Percentiles rank a stretch among this genome's conserved stretches.
phyloP scores from a whole-genome alignment of 2,329 filamentous ascomycete genomes.

The Coniochaeta ligniaria region DNA sequence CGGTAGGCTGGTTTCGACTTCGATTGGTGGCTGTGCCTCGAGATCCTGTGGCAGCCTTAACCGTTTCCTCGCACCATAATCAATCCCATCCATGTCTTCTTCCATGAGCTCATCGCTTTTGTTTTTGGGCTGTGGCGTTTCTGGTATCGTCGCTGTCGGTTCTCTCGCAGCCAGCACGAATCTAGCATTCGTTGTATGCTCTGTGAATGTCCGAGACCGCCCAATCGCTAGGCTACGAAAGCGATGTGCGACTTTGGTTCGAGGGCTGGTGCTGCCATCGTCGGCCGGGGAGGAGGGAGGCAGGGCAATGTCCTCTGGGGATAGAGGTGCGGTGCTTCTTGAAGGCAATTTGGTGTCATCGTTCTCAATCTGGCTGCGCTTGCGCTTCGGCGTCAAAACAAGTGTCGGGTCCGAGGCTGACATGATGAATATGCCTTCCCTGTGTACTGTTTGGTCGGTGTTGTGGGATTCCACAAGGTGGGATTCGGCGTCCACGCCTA shows the following conservation, averaged over 20 bases:
- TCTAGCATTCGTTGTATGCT: background rate
- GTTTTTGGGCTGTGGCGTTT: background rate
- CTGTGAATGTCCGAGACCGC: conserved; percentile 8
- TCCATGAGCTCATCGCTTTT: background rate
- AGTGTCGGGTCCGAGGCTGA: background rate
- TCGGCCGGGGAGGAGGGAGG: conserved; percentile 20
- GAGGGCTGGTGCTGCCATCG: conserved; percentile 45
- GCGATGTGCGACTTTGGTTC: conserved; percentile 41
- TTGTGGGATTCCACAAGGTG: background rate
- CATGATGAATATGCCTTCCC: background rate
- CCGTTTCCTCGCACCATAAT: background rate
- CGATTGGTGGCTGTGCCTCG: background rate
- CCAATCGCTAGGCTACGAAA: conserved; percentile 43
- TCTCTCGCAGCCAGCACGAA: conserved; percentile 4
- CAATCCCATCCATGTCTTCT: background rate
- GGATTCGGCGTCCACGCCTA: background rate
- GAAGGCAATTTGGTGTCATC: conserved; percentile 3
- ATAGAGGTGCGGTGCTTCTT: conserved; percentile 1
- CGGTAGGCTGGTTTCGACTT: background rate
- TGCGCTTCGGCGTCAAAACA: conserved; percentile 20
- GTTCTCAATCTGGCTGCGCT: conserved; percentile 14
- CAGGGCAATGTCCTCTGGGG: conserved; percentile 6
- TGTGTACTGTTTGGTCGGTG: background rate
- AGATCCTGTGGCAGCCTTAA: background rate
- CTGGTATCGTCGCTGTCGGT: background rate